A percentile compares a stretch with the other conserved stretches of the same genome.
These are phyloP conservation scores for Pythium rishiriense DNA, from an alignment of 352 stramenopile species.

Conservation along the genomic window DNA sequence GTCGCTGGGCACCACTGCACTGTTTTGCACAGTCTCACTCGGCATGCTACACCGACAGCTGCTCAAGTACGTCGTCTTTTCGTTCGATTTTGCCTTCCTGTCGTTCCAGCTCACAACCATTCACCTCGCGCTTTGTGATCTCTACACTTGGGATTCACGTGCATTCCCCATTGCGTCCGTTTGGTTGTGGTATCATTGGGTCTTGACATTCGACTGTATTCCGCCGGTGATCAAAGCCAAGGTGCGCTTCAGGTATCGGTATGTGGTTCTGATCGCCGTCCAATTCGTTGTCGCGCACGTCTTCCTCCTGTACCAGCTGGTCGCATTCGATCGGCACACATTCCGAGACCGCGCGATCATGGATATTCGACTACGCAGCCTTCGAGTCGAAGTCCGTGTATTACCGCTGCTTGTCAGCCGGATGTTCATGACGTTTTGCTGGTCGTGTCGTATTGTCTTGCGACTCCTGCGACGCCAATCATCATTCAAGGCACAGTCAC, in stretches of 20 bases:
- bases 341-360: slow-evolving; percentile 25
- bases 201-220: slow-evolving; percentile 34
- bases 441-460: slow-evolving; percentile 28
- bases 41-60: slow-evolving; percentile 29
- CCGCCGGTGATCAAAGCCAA: slow-evolving; percentile 21
- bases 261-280: slow-evolving; percentile 15
- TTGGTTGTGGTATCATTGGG: slow-evolving; percentile 37
- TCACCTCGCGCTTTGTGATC: slow-evolving; percentile 32
- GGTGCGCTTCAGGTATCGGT: slow-evolving; percentile 11
- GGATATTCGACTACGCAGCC: not conserved
- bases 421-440: slow-evolving; percentile 27
- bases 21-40: slow-evolving; percentile 20
- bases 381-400: slow-evolving; percentile 10
- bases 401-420: slow-evolving; percentile 24
- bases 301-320: slow-evolving; percentile 12
- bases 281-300: slow-evolving; percentile 23
- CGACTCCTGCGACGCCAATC: slow-evolving; percentile 19
- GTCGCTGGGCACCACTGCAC: slow-evolving; percentile 12
- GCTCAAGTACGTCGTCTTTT: slow-evolving; percentile 32
- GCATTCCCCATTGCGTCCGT: slow-evolving; percentile 16
- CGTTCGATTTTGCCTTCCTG: slow-evolving; percentile 45
- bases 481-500: slow-evolving; percentile 32
- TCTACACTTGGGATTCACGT: slow-evolving; percentile 34
- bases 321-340: not conserved
- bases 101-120: slow-evolving; percentile 35